Evolutionary conservation across 2,329 filamentous ascomycete species (phyloP).

Genomic region (Trichoderma harzianum): DNA sequence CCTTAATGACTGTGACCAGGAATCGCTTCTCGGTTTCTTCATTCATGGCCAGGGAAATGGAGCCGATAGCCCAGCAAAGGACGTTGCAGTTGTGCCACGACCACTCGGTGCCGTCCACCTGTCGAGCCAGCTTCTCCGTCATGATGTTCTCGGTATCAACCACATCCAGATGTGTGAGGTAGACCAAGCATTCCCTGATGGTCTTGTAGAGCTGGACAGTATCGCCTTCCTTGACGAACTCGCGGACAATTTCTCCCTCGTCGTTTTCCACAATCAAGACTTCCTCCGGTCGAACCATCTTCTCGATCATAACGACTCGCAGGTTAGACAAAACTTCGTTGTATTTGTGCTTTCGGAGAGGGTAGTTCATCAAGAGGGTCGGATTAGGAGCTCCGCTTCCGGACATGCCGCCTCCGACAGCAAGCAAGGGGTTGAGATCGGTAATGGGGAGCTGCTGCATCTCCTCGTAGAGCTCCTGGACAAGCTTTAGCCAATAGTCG

Average conservation of each 20-base stretch:
- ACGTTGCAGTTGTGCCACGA: slow-evolving; percentile 99
- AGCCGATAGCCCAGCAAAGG: slow-evolving; percentile 98
- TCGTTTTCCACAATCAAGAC: slow-evolving; percentile 99
- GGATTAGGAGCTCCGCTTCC: slow-evolving; percentile 85
- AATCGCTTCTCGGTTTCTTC: slow-evolving; percentile 99
- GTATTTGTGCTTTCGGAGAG: slow-evolving; percentile 97
- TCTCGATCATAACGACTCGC: slow-evolving; percentile 97
- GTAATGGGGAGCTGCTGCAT: slow-evolving; percentile 95
- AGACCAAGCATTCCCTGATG: slow-evolving; percentile 93
- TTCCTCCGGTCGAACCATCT: slow-evolving; percentile 98
- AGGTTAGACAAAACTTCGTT: slow-evolving; percentile 90
- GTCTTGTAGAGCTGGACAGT: slow-evolving; percentile 99
- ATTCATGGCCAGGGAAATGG: slow-evolving; percentile 98
- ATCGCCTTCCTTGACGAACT: slow-evolving; percentile 99
- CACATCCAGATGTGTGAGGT: slow-evolving; percentile 94
- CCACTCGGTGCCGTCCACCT: slow-evolving; percentile 95
- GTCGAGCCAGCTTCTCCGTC: slow-evolving; percentile 94
- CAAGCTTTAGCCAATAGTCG: slow-evolving; percentile 98
- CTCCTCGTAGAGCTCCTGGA: slow-evolving; percentile 97
- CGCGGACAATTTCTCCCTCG: slow-evolving; percentile 96
- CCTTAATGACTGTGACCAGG: slow-evolving; percentile 97
- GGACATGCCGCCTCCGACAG: slow-evolving; percentile 67
- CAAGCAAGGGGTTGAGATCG: slow-evolving; percentile 85
- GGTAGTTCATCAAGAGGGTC: slow-evolving; percentile 79
- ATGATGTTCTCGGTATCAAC: slow-evolving; percentile 98